Evolutionary conservation across 371 early-diverging fungal genomes (phyloP).

Genomic region (Lichtheimia corymbifera): DNA sequence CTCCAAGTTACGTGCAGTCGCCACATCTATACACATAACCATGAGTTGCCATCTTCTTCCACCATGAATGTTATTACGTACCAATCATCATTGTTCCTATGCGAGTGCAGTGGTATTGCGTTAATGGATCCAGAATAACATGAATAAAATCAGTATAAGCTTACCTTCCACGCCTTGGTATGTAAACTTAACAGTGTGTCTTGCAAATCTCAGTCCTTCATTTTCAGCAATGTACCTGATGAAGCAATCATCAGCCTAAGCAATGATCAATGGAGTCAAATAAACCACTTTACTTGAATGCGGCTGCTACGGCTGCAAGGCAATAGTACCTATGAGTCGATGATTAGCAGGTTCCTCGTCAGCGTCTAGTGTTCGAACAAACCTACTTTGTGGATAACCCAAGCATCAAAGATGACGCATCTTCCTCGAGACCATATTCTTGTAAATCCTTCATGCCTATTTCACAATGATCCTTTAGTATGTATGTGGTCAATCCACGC

Average conservation of each 20-base stretch:
- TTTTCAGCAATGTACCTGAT: constrained; percentile 57
- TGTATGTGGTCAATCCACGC: background rate
- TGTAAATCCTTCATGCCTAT: constrained; percentile 50
- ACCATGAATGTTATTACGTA: constrained; percentile 11
- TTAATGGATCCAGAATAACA: background rate
- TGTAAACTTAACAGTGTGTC: constrained; percentile 65
- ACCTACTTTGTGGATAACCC: constrained; percentile 49
- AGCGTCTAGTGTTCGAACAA: background rate
- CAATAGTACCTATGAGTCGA: constrained; percentile 58
- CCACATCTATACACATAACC: constrained; percentile 32
- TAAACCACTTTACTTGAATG: constrained; percentile 39
- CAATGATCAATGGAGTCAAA: background rate
- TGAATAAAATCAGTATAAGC: too few relatives aligned
- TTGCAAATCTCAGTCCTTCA: constrained; percentile 50
- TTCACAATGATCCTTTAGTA: background rate
- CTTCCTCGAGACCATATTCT: constrained; percentile 50
- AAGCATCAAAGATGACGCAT: constrained; percentile 33
- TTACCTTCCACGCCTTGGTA: constrained; percentile 60
- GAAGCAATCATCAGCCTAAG: background rate
- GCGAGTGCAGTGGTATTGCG: background rate
- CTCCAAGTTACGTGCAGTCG: constrained; percentile 66
- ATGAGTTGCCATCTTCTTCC: background rate
- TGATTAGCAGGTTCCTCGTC: background rate
- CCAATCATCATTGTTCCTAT: constrained; percentile 64
- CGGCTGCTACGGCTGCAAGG: constrained; percentile 54